Base-by-base conservation (phyloP, 2,329 filamentous ascomycete genomes). In the Pseudogymnoascus sp. region DNA sequence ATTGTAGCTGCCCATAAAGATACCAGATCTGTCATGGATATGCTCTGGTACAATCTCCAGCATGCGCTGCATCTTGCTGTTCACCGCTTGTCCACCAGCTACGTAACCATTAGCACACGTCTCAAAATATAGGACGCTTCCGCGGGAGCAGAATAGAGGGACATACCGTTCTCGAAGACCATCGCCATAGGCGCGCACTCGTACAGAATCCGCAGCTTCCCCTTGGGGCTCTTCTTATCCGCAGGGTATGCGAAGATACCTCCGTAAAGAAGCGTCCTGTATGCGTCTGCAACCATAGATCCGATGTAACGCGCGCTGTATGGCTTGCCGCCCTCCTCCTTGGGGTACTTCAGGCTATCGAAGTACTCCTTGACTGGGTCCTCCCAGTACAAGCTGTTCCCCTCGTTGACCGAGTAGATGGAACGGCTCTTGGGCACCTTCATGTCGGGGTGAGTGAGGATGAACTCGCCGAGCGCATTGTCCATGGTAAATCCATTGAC, bases 401-500 rank as follows among this genome's bases (percentile, higher is more conserved):
- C 94, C 83, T 99, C 94, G 79, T 99, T 99, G 78, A 96, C 92
- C 29, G 91, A 96, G 85, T 99, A 99, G 76, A 99, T 99, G 66
- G 87, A 78, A 66, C 92, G 85, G 72, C 83, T 81, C 75, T 83
- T 84, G 61, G 94, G 94, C 66, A 97, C 87, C 67, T 80, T 81
- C 94, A 99, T 99, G 78, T 96, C 77, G 25, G 94, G 94, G 78
- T 99, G 94, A 12, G 93, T 96, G 64, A 99, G 84, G 78, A 99
- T 99, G 81, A 99, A 99, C 82, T 99, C 94, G 78, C 94, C 94
- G 59, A 99, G 86, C 15, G 92, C 90, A 75, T 90, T 95, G 80
- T 99, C 94, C 71, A 99, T 86, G 27, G 94, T 99, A 82, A 99
- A 99, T 71, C 94, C 94, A 78, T 97, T 97, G 77, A 99, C 94